A percentile compares a stretch with the other conserved stretches of the same genome.
phyloP scores from a whole-genome alignment of 1,139 yeast species.

The Geotrichum phurueaensis region DNA sequence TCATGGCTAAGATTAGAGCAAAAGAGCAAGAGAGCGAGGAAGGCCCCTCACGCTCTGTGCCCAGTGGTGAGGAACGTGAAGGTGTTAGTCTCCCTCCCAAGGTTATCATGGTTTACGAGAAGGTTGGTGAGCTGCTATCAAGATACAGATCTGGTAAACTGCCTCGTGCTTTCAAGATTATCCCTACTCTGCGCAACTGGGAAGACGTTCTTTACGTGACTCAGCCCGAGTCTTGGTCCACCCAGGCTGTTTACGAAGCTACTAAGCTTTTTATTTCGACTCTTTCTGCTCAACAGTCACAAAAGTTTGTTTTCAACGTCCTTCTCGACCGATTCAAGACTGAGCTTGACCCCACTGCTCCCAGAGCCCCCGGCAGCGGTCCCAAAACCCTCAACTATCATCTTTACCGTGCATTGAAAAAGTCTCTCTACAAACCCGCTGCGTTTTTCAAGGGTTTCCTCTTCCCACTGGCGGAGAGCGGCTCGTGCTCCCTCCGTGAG shows the following conservation, averaged over 20 bases:
- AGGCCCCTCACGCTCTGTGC: constrained; percentile 26
- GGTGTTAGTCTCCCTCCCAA: constrained; percentile 86
- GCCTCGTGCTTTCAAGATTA: constrained; percentile 89
- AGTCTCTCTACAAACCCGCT: constrained; percentile 91
- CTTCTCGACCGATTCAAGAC: constrained; percentile 78
- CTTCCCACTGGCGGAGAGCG: constrained; percentile 69
- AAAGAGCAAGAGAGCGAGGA: constrained; percentile 32
- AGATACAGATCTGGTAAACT: constrained; percentile 95
- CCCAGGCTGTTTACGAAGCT: constrained; percentile 94
- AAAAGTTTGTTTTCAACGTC: constrained; percentile 68
- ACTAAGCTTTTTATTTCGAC: constrained; percentile 90
- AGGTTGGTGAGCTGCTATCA: constrained; percentile 79
- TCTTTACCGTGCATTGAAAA: constrained; percentile 82
- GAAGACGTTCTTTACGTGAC: constrained; percentile 90
- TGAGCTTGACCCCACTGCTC: constrained; percentile 62
- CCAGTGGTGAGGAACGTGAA: constrained; percentile 30
- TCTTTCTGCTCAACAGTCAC: constrained; percentile 81
- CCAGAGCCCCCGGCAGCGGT: constrained; percentile 12
- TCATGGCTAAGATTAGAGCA: constrained; percentile 80
- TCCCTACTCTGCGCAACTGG: constrained; percentile 92
- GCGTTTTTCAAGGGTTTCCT: constrained; percentile 96
- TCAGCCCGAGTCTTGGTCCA: constrained; percentile 89
- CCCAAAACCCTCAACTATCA: constrained; percentile 63
- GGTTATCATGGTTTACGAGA: constrained; percentile 88
- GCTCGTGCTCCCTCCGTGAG: constrained; percentile 76